A percentile compares a stretch with the other conserved stretches of the same genome.
These are phyloP conservation scores for Crotalaria pallida DNA, from an alignment of 306 rosid genomes.

Conservation along the genomic window DNA sequence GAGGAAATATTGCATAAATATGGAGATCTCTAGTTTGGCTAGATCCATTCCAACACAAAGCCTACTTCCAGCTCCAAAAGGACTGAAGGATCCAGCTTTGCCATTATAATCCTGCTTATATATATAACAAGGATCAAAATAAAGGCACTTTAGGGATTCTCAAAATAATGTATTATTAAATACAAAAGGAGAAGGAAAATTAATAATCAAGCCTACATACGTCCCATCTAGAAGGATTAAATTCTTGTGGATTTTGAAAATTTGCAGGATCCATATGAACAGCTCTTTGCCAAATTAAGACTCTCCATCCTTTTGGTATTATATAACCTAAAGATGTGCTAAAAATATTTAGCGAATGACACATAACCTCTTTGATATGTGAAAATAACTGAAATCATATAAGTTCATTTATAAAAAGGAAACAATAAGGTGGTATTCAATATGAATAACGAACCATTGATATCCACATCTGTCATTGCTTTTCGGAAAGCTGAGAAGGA, in stretches of 20 bases:
- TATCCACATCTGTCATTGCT: slow-evolving; percentile 27
- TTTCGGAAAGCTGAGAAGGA: slow-evolving; percentile 33
- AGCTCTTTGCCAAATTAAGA: slow-evolving; percentile 34
- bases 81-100: slow-evolving; percentile 33
- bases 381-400: neutral
- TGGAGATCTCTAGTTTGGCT: slow-evolving; percentile 41
- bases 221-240: slow-evolving; percentile 53
- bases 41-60: slow-evolving; percentile 31
- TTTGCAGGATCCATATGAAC: slow-evolving; percentile 31
- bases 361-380: too few relatives aligned
- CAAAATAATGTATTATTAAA: too few relatives aligned
- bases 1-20: slow-evolving; percentile 48
- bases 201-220: slow-evolving; percentile 26
- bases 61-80: slow-evolving; percentile 54
- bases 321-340: slow-evolving; percentile 29
- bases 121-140: neutral
- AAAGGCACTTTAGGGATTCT: too few relatives aligned
- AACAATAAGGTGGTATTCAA: neutral
- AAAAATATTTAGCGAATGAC: neutral
- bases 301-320: slow-evolving; percentile 25
- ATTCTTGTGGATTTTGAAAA: slow-evolving; percentile 33
- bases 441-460: slow-evolving; percentile 18
- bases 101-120: slow-evolving; percentile 17
- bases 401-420: too few relatives aligned
- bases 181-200: too few relatives aligned